Evolutionary conservation across 306 rosid species (phyloP).

Genomic region (Quercus ilex): DNA sequence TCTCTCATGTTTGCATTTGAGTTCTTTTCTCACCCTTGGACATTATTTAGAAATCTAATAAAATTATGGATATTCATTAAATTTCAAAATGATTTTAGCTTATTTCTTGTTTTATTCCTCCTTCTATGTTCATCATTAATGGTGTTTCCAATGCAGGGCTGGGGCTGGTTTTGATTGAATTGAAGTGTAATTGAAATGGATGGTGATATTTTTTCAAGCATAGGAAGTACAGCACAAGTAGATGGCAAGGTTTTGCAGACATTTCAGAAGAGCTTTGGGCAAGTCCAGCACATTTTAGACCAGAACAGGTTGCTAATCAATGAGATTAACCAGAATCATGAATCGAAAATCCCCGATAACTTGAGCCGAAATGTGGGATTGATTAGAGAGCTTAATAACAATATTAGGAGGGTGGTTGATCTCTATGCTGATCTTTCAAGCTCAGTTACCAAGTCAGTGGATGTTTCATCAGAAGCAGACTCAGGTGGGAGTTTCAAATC

Average conservation of each 20-base stretch:
- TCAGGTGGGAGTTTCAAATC: conserved; percentile 71
- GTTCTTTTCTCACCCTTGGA: background rate
- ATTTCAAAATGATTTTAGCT: background rate
- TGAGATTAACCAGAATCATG: conserved; percentile 89
- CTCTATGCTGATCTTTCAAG: conserved; percentile 82
- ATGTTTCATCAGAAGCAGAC: conserved; percentile 81
- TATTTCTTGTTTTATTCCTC: conserved; percentile 1
- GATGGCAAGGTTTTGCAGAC: conserved; percentile 64
- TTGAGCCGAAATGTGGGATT: conserved; percentile 72
- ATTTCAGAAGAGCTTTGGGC: conserved; percentile 80
- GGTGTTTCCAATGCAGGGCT: conserved; percentile 41
- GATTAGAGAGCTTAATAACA: conserved; percentile 85
- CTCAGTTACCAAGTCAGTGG: conserved; percentile 62
- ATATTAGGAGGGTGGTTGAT: conserved; percentile 90
- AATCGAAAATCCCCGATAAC: conserved; percentile 72
- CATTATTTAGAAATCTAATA: background rate
- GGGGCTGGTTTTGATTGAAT: conserved; percentile 27
- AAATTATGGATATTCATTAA: background rate
- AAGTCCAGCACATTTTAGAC: conserved; percentile 88
- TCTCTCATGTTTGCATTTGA: background rate
- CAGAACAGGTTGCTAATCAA: conserved; percentile 81
- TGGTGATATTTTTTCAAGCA: conserved; percentile 60
- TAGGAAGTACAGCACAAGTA: conserved; percentile 55
- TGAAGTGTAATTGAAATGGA: conserved; percentile 49
- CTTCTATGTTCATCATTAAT: conserved; percentile 6